These are phyloP conservation scores for Corynascus novoguineensis DNA, from an alignment of 495 filamentous ascomycete species.

Conservation along the genomic window DNA sequence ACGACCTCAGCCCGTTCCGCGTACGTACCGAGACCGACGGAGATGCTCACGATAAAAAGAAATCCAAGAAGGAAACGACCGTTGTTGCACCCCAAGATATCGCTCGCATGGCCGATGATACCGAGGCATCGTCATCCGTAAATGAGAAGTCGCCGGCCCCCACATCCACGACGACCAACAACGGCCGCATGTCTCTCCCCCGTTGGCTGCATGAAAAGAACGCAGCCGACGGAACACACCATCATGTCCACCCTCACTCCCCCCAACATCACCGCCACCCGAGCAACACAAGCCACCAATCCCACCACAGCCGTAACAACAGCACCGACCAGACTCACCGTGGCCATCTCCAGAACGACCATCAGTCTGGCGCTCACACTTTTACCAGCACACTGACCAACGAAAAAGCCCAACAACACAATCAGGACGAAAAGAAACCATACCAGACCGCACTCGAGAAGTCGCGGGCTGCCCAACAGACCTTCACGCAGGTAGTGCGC, in stretches of 20 bases:
- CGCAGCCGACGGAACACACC: constrained; percentile 11
- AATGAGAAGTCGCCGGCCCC: constrained; percentile 30
- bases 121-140: constrained; percentile 36
- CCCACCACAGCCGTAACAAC: constrained; percentile 12
- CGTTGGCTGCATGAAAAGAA: constrained; percentile 47
- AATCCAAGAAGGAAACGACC: constrained; percentile 54
- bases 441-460: constrained; percentile 53
- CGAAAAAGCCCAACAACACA: not conserved
- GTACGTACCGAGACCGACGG: constrained; percentile 51
- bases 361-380: not conserved
- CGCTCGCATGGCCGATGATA: constrained; percentile 24
- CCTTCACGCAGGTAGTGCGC: constrained; percentile 74
- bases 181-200: constrained; percentile 40
- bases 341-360: not conserved
- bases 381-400: not conserved
- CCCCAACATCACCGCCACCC: constrained; percentile 5
- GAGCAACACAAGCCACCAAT: not conserved
- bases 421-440: constrained; percentile 14
- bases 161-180: constrained; percentile 3
- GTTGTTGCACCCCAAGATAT: constrained; percentile 53
- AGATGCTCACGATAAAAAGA: constrained; percentile 47
- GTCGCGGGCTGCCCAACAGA: constrained; percentile 71
- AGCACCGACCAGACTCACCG: constrained; percentile 11
- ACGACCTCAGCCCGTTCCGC: constrained; percentile 79
- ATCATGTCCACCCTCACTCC: not conserved